phyloP scores from a whole-genome alignment of 495 filamentous ascomycete genomes.

The Penicillium argentinense region DNA sequence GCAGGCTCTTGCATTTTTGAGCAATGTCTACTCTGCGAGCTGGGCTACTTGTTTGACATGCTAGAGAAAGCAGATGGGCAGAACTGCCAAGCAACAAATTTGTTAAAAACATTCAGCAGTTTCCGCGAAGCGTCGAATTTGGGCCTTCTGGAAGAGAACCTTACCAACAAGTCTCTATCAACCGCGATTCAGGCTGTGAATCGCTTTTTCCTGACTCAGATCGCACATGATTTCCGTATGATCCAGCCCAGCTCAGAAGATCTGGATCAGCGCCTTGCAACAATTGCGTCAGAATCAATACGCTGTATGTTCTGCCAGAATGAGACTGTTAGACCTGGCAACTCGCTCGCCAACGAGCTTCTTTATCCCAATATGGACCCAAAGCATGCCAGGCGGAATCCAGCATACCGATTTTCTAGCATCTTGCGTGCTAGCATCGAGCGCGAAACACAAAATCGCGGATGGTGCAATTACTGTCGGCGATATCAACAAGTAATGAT shows the following conservation, averaged over 20 bases:
- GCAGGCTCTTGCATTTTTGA: conserved; percentile 80
- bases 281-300: conserved; percentile 58
- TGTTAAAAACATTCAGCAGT: conserved; percentile 82
- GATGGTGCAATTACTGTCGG: conserved; percentile 87
- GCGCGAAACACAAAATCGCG: conserved; percentile 72
- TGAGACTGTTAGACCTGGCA: conserved; percentile 68
- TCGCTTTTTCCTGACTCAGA: conserved; percentile 72
- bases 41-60: conserved; percentile 98
- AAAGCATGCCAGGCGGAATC: conserved; percentile 51
- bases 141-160: conserved; percentile 80
- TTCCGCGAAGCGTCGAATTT: conserved; percentile 69
- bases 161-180: conserved; percentile 64
- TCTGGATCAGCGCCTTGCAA: conserved; percentile 59
- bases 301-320: conserved; percentile 80
- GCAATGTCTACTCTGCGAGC: conserved; percentile 84
- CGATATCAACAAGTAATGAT: conserved; percentile 80
- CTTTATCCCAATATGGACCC: conserved; percentile 65
- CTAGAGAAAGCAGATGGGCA: conserved; percentile 89
- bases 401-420: conserved; percentile 69
- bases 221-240: conserved; percentile 66
- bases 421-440: conserved; percentile 86
- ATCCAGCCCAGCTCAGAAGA: conserved; percentile 56
- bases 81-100: conserved; percentile 96
- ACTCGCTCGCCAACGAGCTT: conserved; percentile 76
- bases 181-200: conserved; percentile 75